Evolutionary conservation across 345 rosid genomes (phyloP), one percentile per base, ranked within the genome.

Genomic region (Laguncularia racemosa): DNA sequence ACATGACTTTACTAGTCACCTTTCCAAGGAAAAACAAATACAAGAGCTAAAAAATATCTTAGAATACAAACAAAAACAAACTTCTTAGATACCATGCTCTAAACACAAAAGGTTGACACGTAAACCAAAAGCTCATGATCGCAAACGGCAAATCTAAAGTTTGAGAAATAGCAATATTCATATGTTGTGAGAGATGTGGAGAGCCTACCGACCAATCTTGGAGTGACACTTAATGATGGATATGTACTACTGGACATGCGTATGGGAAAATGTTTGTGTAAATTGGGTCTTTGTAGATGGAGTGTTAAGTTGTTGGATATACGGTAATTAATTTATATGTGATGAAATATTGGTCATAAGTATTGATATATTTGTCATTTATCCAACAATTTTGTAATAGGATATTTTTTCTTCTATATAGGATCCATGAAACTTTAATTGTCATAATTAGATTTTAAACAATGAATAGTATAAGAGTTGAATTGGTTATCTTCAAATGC

Each of bases 171-270:
- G 17, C 46, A 21, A 16, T 3, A 46, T 45, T 55, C 3, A 57
- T 70, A 54, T 16, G 33, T 46, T 52, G 17, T 57, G 23, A 21
- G 14, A 58, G 75, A 65, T 48, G 68, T 44, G 15, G 56, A 54
- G 56, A 50, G 53, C 60, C 50, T 54, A 73, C 57, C 70, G 6
- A 51, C 81, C 79, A 73, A 65, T 75, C 60, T 58, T 11, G 44
- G 9, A 17, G 14, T 49, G 51, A 55, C 77, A 67, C 53, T 2
- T 23, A 6, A 1, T 23, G 28, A 23, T 23, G 1, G 28, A 23
- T 56, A 48, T 16, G 48, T 14, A 15, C 4, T 17, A 11, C 3
- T 4, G 13, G 16, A 14, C 49, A 8, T 6, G 49, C 26, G 44
- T 14, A n/a, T 16, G 5, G n/a, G n/a, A n/a, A n/a, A 38, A 13